Evolutionary conservation across 1,139 yeast genomes (phyloP), one percentile per base, ranked within the genome.

Genomic region (Nakaseomyces nivariensis): DNA sequence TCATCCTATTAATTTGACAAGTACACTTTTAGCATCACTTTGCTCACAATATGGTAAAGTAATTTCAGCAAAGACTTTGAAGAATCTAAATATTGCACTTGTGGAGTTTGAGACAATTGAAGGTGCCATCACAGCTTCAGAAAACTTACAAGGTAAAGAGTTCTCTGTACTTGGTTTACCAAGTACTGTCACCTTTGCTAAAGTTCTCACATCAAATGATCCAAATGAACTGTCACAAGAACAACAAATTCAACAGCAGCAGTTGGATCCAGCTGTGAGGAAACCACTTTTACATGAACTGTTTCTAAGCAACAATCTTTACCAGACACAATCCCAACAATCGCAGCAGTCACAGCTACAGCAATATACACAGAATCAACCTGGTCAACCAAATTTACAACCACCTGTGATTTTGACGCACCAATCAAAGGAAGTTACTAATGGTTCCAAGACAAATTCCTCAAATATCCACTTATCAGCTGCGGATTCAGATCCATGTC

Each of bases 71-170:
- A 75, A 88, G 46, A 74, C 87, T 22, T 61, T 77, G 47, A 67
- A 73, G 25, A 74, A 75, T 50, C 70, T 74, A 48, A 73, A 72
- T 50, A 71, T 76, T 59, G 94, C 92, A 0, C 73, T 88, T 54
- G 82, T 85, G 33, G 94, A 85, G 63, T 88, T 87, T 66, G 73
- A 78, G 1, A 72, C 76, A 40, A 69, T 85, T 13, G 95, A 87
- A 46, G 72, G 81, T 40, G 95, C 97, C 11, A 81, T 86, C 75
- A 77, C 75, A 45, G 87, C 95, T 49, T 83, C 81, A 61, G 84
- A 85, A 5, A 79, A 75, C 48, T 76, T 88, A 60, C 85, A 84
- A 60, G 95, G 88, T 56, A 79, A 82, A 57, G 96, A 89, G 63
- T 72, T 90, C 40, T 61, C 64, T 6, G 77, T 81, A 51, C 85